Conservation (phyloP, 139 green algal genomes). For the Micractinium sp. region DNA sequence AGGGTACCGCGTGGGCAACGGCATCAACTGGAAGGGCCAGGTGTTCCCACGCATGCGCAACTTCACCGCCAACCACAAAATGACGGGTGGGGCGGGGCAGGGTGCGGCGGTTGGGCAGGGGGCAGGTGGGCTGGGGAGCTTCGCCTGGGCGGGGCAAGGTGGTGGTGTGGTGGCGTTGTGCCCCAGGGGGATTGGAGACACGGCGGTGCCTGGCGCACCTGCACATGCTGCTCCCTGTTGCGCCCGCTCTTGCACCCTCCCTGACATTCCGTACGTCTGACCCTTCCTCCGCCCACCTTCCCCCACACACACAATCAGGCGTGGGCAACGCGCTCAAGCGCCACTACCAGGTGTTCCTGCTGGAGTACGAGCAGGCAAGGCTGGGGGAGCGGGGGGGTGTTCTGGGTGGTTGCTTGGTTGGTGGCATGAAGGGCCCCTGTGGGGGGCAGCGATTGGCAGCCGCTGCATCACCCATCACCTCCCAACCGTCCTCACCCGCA, state of each 20-base stretch:
- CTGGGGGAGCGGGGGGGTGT: no score
- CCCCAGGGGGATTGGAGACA: no score
- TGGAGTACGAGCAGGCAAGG: conserved; percentile 84
- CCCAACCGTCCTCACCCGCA: background rate
- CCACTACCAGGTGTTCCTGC: conserved; percentile 81
- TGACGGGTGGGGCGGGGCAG: conserved; percentile 54
- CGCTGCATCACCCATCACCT: no score
- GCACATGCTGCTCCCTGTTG: background rate
- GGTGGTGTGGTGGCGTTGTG: background rate
- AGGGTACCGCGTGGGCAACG: conserved; percentile 58
- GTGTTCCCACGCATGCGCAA: conserved; percentile 82
- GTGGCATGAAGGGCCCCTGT: background rate
- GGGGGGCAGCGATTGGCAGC: no score
- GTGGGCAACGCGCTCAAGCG: conserved; percentile 89
- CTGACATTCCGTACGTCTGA: background rate
- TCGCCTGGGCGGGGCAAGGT: background rate
- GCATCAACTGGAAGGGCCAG: conserved; percentile 89
- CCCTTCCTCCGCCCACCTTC: no score
- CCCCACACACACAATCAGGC: conserved; percentile 23
- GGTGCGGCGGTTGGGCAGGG: background rate
- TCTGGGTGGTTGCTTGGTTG: background rate
- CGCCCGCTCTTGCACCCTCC: no score
- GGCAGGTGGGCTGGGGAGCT: no score
- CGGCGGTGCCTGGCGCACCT: no score
- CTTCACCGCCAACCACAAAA: conserved; percentile 71